Evolutionary conservation across 2,329 filamentous ascomycete genomes (phyloP).

Genomic region (Arthroderma uncinatum): DNA sequence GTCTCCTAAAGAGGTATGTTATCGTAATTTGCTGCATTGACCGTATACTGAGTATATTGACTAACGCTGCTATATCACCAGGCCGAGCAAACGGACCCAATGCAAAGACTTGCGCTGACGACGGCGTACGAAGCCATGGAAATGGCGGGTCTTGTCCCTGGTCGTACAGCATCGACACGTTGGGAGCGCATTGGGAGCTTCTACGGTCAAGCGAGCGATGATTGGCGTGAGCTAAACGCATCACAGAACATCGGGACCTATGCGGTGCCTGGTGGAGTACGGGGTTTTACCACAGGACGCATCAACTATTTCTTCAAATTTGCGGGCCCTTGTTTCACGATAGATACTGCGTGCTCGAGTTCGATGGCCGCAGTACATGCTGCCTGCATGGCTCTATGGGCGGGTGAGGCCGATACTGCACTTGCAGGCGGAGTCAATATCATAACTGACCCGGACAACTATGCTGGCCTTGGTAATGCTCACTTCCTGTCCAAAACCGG

Average conservation of each 20-base stretch:
- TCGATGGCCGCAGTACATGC: slow-evolving; percentile 10
- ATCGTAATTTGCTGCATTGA: not conserved
- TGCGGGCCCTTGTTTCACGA: slow-evolving; percentile 11
- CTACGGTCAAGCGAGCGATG: slow-evolving; percentile 71
- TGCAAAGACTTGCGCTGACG: slow-evolving; percentile 63
- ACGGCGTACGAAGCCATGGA: slow-evolving; percentile 75
- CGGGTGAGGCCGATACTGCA: slow-evolving; percentile 12
- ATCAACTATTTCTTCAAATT: slow-evolving; percentile 15
- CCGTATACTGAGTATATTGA: not conserved
- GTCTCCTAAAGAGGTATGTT: slow-evolving; percentile 54
- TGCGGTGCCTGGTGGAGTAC: slow-evolving; percentile 54
- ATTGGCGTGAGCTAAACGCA: slow-evolving; percentile 64
- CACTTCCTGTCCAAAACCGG: slow-evolving; percentile 26
- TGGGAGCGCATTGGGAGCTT: slow-evolving; percentile 21
- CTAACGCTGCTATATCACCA: not conserved
- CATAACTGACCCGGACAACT: slow-evolving; percentile 16
- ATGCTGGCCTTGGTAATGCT: slow-evolving; percentile 21
- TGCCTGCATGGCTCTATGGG: slow-evolving; percentile 15
- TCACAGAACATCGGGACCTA: slow-evolving; percentile 56
- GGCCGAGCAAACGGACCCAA: slow-evolving; percentile 57
- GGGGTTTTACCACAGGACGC: slow-evolving; percentile 46
- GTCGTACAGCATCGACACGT: slow-evolving; percentile 54
- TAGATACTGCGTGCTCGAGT: slow-evolving; percentile 17
- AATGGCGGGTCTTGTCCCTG: slow-evolving; percentile 66
- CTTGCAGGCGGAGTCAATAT: slow-evolving; percentile 23